Evolutionary conservation across 768 basidiomycete genomes (phyloP), one percentile per base, ranked within the genome.

Genomic region (Flagelloscypha sp.): DNA sequence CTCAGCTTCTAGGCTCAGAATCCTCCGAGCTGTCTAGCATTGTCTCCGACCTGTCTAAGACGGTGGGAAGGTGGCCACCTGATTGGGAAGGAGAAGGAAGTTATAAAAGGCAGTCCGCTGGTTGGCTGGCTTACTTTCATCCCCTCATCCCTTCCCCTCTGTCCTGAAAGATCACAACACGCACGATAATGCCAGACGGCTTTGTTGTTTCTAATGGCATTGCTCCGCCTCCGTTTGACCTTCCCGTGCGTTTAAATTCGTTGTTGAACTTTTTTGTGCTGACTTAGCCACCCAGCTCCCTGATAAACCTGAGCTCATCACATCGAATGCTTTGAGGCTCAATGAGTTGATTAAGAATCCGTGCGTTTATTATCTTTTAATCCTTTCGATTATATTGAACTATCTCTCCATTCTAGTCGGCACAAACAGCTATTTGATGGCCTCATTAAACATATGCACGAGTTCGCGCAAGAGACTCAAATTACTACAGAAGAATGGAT

Each of bases 401-500:
- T 29, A 19, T 21, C 31, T 20, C 30, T 19, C 15, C 19, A 24
- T 35, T 8, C 15, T 3, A 66, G 66, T 22, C 64, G 74, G 10
- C 49, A 48, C 36, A 65, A 54, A 41, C 70, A 76, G 54, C 53
- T 76, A 38, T 63, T 68, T 38, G 55, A 66, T 47, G 61, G 54
- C 20, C 59, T 86, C 57, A 52, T 82, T 35, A 67, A 62, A 19
- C 84, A 90, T 50, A 42, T 90, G 6, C 87, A 90, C 50, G 69
- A 74, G 24, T 85, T 86, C 44, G 63, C 85, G 16, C 66, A 64
- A 28, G 86, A 88, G 55, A 81, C 83, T 1, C 68, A 74, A 38
- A 56, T 90, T 34, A 85, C 86, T 12, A 82, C 76, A 1, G 81
- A 88, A 2, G 88, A 92, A 63, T 92, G 88, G 88, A 79, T 79